Conservation (phyloP, 192 early-diverging fungal species). For the Allomyces arbusculus region DNA sequence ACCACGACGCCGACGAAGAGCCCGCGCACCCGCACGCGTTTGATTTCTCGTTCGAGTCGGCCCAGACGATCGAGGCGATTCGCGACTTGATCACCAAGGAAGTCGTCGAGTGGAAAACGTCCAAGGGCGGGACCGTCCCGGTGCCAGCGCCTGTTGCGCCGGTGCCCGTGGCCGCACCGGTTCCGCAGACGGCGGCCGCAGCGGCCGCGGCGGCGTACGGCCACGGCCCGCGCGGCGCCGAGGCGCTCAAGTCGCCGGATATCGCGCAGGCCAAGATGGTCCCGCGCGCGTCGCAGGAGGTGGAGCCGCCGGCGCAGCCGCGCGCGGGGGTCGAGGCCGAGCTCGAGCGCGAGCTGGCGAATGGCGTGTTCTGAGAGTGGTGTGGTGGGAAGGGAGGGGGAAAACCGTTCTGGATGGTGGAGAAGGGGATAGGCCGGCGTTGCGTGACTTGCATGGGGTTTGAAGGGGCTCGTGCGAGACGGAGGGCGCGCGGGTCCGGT, state of each 20-base stretch:
- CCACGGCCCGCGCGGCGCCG: constrained; percentile 1
- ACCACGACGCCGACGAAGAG: constrained; percentile 81
- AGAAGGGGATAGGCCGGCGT: too few species aligned
- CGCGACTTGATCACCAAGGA: constrained; percentile 60
- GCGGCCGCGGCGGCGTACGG: constrained; percentile 1
- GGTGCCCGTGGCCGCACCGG: constrained; percentile 4
- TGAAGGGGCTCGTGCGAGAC: too few species aligned
- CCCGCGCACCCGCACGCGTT: constrained; percentile 37
- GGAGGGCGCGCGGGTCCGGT: too few species aligned
- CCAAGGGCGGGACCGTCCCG: constrained; percentile 19
- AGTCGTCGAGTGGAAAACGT: constrained; percentile 55
- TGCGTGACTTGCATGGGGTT: too few species aligned
- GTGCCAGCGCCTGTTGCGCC: constrained; percentile 9
- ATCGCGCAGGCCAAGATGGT: background rate
- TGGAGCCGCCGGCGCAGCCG: background rate
- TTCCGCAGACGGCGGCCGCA: background rate
- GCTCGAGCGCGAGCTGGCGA: background rate
- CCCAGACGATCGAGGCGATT: constrained; percentile 60
- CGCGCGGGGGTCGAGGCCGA: background rate
- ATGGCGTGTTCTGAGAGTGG: background rate
- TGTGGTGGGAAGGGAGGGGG: too few species aligned
- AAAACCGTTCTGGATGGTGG: too few species aligned
- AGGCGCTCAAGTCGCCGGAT: background rate
- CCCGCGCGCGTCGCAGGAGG: background rate
- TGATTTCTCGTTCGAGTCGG: constrained; percentile 69